Base-by-base conservation (phyloP, 2,329 filamentous ascomycete genomes). In the Xylaria hypoxylon region DNA sequence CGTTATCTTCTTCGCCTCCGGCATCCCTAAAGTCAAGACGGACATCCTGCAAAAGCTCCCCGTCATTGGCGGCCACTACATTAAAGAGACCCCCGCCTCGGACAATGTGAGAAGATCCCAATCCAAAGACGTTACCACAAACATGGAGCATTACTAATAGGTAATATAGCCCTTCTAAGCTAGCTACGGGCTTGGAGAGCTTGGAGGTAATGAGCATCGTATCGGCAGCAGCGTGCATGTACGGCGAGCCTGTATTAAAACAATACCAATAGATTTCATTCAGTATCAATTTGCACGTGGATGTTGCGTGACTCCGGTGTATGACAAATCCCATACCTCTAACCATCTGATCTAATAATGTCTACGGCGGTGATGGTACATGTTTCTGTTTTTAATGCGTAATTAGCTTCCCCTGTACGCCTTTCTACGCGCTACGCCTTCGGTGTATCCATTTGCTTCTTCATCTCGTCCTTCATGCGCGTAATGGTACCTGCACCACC, bases 401-500 rank as follows among this genome's bases (percentile, higher is more conserved):
- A 10, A 33, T 42, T 38, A 38, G 26, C 6, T n/a, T 58, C 40
- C 38, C 28, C 47, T 51, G 10, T 42, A 28, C 38, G 17, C 15
- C 15, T 24, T 24, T 53, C 42, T 67, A 70, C 59, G 64, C 48
- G 48, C 42, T 67, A 70, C 59, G 64, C 48, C 44, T 70, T 70
- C 7, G 63, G 59, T 55, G 67, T 51, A 22, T 61, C 53, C 72
- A 82, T 70, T 68, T 77, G 75, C 64, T 82, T 77, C 73, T 80
- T 83, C 82, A 91, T 86, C 82, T 91, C 87, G 52, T 80, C 79
- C 80, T 91, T 91, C 70, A 91, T 88, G 73, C 87, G 82, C 50
- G 89, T 90, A 19, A 90, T 79, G 2, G 88, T 90, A 19, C 89
- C 89, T 1, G 86, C 82, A 13, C 89, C 89, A 13, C 87, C 87